Base-by-base conservation (phyloP, 2,329 filamentous ascomycete species). In the Penicillium sp. region DNA sequence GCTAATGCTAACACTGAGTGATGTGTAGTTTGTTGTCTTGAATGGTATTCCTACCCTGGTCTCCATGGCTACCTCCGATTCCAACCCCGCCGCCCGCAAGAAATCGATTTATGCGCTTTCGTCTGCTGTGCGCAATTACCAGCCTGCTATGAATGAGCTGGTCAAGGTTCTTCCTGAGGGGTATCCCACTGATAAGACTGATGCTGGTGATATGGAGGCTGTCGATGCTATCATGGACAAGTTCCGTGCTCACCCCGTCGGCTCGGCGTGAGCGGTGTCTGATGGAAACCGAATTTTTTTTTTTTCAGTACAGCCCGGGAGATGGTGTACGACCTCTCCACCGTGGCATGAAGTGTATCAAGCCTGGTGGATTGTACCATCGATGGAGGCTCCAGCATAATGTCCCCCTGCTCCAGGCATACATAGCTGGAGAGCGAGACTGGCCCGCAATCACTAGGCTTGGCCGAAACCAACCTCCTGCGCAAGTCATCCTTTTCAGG, bases 41-140 rank as follows among this genome's bases (percentile, higher is more conserved):
- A 91, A 90, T 35, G 92, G 89, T 3, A 82, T 97, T 33, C 86
- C 89, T 40, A 84, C 79, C 35, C 84, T 99, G 24, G 88, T 92
- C 9, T 82, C 83, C 54, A 75, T 97, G 65, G 84, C 87, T 6
- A 81, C 84, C 37, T 83, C 86, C 47, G 88, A 87, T 61, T 81
- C 89, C 66, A 81, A 85, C 57, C 80, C 83, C 60, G 82, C 84
- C 10, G 91, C 93, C 55, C 85, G 93, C 68, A 89, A 91, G 77
- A 99, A 97, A 84, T 92, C 93, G 15, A 83, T 96, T 33, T 93
- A 93, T 72, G 95, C 94, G 13, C 84, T 99, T 53, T 97, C 92
- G 75, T 94, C 89, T 15, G 90, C 88, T 5, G 86, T 92, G 58
- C 85, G 95, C 75, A 99, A 99, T 78, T 96, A 92, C 77, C 94